Evolutionary conservation across 2,329 filamentous ascomycete species (phyloP).

Genomic region (Aspergillus texensis): DNA sequence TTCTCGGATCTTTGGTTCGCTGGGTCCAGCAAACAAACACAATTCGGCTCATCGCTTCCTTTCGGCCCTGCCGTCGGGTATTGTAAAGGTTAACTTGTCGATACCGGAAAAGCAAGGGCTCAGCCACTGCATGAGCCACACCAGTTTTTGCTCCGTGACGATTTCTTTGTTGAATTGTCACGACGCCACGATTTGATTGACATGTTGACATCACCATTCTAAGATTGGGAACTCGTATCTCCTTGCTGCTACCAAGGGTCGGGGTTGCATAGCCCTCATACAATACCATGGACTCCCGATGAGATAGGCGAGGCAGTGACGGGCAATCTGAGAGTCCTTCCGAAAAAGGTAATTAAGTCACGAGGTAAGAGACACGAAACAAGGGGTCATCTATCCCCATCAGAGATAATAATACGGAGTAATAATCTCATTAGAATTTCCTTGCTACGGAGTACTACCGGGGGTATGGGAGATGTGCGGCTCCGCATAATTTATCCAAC

Average conservation of each 20-base stretch:
- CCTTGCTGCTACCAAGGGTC: not conserved
- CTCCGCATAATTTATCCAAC: constrained; percentile 17
- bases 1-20: too few species aligned
- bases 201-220: not conserved
- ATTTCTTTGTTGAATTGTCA: not conserved
- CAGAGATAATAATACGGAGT: not conserved
- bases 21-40: not conserved
- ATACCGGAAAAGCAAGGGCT: not conserved
- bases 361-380: not conserved
- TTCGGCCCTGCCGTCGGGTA: constrained; percentile 1
- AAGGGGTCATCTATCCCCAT: not conserved
- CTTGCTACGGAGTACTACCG: not conserved
- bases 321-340: not conserved
- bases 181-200: not conserved
- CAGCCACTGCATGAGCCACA: constrained; percentile 4
- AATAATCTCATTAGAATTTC: not conserved
- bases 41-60: not conserved
- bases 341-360: not conserved
- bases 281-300: too few species aligned
- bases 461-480: constrained; percentile 15
- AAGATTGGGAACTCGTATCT: not conserved
- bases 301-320: not conserved
- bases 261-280: not conserved
- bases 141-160: not conserved
- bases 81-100: not conserved